Percentiles rank a stretch among this genome's conserved stretches.
Conservation (phyloP, 192 early-diverging fungal species). For the Podochytrium sp. region DNA sequence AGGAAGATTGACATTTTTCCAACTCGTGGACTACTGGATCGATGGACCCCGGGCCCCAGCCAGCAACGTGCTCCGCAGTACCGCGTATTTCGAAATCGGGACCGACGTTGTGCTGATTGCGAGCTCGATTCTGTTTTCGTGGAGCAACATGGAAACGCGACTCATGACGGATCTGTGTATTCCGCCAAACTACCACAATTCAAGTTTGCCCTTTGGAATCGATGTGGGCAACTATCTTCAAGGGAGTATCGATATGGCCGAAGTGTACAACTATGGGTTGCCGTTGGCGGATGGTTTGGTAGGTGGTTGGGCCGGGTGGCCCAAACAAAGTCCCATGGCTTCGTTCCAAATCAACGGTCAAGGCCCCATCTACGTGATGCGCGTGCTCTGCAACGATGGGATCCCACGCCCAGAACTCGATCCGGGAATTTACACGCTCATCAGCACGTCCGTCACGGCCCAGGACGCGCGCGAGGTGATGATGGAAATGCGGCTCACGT, state of each 20-base stretch:
- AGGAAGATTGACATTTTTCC: not conserved
- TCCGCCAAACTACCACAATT: not conserved
- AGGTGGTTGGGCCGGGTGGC: conserved; percentile 16
- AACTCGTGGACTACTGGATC: conserved; percentile 18
- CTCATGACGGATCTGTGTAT: not conserved
- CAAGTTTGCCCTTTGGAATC: conserved; percentile 13
- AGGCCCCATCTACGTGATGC: conserved; percentile 23
- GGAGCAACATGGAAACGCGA: not conserved
- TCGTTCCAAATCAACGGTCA: not conserved
- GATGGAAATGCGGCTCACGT: not conserved
- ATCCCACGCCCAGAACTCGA: not conserved
- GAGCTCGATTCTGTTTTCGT: conserved; percentile 14
- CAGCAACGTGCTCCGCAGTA: not conserved
- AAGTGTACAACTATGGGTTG: conserved; percentile 30
- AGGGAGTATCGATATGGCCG: conserved; percentile 12
- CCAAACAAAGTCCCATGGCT: not conserved
- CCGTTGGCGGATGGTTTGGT: conserved; percentile 22
- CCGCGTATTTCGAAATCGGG: not conserved
- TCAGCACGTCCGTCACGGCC: not conserved
- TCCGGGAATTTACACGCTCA: not conserved
- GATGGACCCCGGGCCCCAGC: conserved; percentile 4
- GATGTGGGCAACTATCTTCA: not conserved
- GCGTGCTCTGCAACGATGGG: conserved; percentile 22
- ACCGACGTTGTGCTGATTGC: not conserved
- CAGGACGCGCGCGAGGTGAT: not conserved